Evolutionary conservation across 2,329 filamentous ascomycete genomes (phyloP).

Genomic region (Fusarium floridanum): DNA sequence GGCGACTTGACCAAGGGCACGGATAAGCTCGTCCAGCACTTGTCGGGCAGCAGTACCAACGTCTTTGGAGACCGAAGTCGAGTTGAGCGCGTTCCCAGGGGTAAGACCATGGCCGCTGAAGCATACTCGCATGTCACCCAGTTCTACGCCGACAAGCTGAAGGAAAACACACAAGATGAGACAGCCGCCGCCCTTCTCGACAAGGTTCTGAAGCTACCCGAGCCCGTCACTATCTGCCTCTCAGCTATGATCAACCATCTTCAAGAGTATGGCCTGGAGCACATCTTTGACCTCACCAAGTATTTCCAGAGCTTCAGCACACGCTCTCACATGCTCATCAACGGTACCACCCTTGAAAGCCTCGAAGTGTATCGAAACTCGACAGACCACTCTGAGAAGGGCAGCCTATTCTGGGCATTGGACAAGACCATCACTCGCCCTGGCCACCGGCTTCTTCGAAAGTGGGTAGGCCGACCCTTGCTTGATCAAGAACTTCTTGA

Average conservation of each 20-base stretch:
- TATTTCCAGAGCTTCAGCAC: slow-evolving; percentile 98
- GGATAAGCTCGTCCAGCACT: slow-evolving; percentile 90
- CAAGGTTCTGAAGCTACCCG: slow-evolving; percentile 86
- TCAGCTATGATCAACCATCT: slow-evolving; percentile 97
- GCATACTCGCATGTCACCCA: slow-evolving; percentile 89
- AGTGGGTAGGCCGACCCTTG: slow-evolving; percentile 94
- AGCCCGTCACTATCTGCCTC: slow-evolving; percentile 89
- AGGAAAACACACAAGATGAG: slow-evolving; percentile 68
- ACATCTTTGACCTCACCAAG: slow-evolving; percentile 95
- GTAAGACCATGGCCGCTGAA: slow-evolving; percentile 85
- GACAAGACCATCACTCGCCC: slow-evolving; percentile 93
- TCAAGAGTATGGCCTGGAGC: slow-evolving; percentile 90
- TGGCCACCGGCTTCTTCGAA: slow-evolving; percentile 87
- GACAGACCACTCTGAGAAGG: slow-evolving; percentile 86
- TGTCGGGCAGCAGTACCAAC: slow-evolving; percentile 90
- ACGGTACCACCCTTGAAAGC: slow-evolving; percentile 93
- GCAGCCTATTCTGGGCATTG: slow-evolving; percentile 94
- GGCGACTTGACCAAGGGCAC: slow-evolving; percentile 91
- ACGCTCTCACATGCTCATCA: slow-evolving; percentile 93
- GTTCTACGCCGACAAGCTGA: slow-evolving; percentile 91
- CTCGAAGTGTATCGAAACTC: slow-evolving; percentile 96
- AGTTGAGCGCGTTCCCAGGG: slow-evolving; percentile 81
- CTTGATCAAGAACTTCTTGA: slow-evolving; percentile 81
- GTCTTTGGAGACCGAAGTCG: slow-evolving; percentile 92
- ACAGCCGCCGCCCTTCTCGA: slow-evolving; percentile 78